Evolutionary conservation across 345 rosid species (phyloP).

Genomic region (Rhodamnia rubescens): DNA sequence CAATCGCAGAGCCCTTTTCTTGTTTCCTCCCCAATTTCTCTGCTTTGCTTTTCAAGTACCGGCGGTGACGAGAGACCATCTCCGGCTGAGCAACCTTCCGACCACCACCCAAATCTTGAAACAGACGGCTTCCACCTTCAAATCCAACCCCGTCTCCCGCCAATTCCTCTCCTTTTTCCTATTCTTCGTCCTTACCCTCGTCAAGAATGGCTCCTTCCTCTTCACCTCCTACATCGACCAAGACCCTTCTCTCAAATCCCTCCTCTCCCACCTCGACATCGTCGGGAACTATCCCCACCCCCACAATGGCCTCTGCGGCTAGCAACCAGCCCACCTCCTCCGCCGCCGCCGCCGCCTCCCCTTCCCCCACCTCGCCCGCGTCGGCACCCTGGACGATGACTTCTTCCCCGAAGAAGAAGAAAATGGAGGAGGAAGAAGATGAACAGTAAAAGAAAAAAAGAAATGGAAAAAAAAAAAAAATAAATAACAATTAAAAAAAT

Average conservation of each 20-base stretch:
- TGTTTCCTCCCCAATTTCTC: background rate
- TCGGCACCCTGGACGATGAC: constrained; percentile 74
- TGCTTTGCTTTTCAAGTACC: background rate
- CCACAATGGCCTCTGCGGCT: constrained; percentile 2
- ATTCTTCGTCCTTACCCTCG: constrained; percentile 49
- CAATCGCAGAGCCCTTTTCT: background rate
- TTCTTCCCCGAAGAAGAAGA: constrained; percentile 19
- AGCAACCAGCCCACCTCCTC: constrained; percentile 3
- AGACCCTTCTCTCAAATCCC: constrained; percentile 79
- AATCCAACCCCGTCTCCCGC: constrained; percentile 49
- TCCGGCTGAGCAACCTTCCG: constrained; percentile 46
- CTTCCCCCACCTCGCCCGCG: constrained; percentile 73
- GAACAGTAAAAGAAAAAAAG: too few relatives aligned
- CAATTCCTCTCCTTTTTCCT: constrained; percentile 57
- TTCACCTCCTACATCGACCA: constrained; percentile 73
- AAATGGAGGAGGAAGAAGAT: too few relatives aligned
- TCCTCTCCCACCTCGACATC: too few relatives aligned
- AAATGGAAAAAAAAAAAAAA: too few relatives aligned
- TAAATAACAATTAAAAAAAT: too few relatives aligned
- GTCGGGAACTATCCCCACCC: constrained; percentile 15
- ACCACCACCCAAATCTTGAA: constrained; percentile 51
- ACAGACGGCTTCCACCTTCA: constrained; percentile 34
- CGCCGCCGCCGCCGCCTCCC: constrained; percentile 67
- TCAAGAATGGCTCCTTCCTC: constrained; percentile 54
- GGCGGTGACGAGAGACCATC: constrained; percentile 57